phyloP scores from a whole-genome alignment of 2,329 filamentous ascomycete species.

The Sclerotinia nivalis region DNA sequence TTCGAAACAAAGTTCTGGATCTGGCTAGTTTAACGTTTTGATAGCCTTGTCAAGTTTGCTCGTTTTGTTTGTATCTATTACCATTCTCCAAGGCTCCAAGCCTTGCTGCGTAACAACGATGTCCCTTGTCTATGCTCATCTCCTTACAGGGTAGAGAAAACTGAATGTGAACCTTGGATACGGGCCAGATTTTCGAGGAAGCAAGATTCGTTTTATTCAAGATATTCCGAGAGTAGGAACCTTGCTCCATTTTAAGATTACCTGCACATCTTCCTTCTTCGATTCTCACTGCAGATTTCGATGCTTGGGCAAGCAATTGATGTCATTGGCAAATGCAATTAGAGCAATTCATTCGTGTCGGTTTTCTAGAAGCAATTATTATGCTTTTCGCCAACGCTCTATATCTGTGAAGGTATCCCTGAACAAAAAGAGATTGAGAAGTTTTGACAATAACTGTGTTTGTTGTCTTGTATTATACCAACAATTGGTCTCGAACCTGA shows the following conservation, averaged over 20 bases:
- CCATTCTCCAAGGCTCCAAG: neutral
- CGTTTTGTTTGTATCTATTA: conserved; percentile 8
- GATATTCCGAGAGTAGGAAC: neutral
- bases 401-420: neutral
- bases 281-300: conserved; percentile 20
- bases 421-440: conserved; percentile 8
- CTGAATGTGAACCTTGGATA: neutral
- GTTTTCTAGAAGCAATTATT: conserved; percentile 8
- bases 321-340: neutral
- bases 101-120: neutral
- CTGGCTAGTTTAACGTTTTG: conserved; percentile 5
- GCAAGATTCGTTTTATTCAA: conserved; percentile 18
- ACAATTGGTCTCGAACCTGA: neutral
- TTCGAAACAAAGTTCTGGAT: conserved; percentile 14
- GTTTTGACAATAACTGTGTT: neutral
- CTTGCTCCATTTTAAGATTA: neutral
- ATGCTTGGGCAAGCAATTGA: conserved; percentile 5
- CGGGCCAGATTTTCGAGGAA: neutral
- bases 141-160: neutral
- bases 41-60: conserved; percentile 23
- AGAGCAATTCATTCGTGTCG: conserved; percentile 3
- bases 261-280: conserved; percentile 5
- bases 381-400: neutral
- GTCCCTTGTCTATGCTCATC: conserved; percentile 9
- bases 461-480: too few species aligned